phyloP scores from a whole-genome alignment of 345 rosid species.

The Populus davidiana region DNA sequence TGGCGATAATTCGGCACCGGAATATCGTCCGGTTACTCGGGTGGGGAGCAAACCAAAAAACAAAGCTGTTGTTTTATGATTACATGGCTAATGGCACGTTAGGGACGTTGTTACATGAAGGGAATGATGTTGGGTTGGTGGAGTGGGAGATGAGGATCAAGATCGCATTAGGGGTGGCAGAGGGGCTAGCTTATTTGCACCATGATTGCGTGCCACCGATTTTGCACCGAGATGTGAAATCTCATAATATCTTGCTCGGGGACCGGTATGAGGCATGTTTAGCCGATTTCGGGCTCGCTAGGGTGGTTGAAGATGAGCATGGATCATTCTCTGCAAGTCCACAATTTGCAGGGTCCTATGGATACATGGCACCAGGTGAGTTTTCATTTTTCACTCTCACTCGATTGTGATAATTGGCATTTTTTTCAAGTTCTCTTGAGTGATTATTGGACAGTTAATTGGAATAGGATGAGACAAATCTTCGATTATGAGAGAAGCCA shows the following conservation, averaged over 20 bases:
- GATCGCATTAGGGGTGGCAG: constrained; percentile 71
- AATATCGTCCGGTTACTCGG: constrained; percentile 78
- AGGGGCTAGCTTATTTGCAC: constrained; percentile 78
- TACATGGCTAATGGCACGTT: constrained; percentile 68
- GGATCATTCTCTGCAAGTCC: constrained; percentile 49
- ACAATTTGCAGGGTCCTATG: constrained; percentile 78
- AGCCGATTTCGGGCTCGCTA: constrained; percentile 85
- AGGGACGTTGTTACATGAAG: constrained; percentile 56
- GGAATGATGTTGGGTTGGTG: constrained; percentile 20
- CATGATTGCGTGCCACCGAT: constrained; percentile 83
- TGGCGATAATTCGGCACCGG: constrained; percentile 83
- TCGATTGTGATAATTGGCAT: no score
- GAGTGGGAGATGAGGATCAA: constrained; percentile 73
- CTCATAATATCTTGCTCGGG: constrained; percentile 68
- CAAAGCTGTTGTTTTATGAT: constrained; percentile 66
- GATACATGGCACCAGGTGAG: constrained; percentile 93
- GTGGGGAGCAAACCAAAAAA: constrained; percentile 69
- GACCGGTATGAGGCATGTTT: constrained; percentile 62
- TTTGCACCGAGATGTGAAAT: constrained; percentile 83
- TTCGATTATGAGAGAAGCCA: not conserved
- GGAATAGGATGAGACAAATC: not conserved
- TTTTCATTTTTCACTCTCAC: not conserved
- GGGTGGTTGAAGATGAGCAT: constrained; percentile 51
- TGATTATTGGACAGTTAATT: not conserved
- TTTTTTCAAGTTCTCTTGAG: not conserved